These are phyloP conservation scores for Yarrowia alimentaria DNA, from an alignment of 805 yeast genomes.

Conservation along the genomic window DNA sequence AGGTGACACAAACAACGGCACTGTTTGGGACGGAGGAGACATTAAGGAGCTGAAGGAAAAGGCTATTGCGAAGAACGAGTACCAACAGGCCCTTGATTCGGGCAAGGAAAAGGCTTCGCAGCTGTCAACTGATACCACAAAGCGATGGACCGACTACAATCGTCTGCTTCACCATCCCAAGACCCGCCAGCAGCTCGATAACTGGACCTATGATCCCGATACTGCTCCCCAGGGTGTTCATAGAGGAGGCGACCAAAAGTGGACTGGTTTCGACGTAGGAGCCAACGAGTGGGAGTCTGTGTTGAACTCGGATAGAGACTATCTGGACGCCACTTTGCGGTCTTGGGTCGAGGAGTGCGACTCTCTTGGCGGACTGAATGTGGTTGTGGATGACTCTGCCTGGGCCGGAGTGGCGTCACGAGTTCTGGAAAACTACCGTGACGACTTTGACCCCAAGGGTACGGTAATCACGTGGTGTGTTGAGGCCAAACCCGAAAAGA, in stretches of 20 bases:
- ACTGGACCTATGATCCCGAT: slow-evolving; percentile 57
- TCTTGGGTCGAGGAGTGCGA: slow-evolving; percentile 73
- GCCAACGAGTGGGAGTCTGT: slow-evolving; percentile 52
- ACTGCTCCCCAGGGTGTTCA: slow-evolving; percentile 39
- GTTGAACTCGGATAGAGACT: slow-evolving; percentile 42
- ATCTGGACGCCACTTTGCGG: slow-evolving; percentile 63
- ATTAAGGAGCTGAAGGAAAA: slow-evolving; percentile 39
- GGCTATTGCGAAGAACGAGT: slow-evolving; percentile 51
- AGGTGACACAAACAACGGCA: slow-evolving; percentile 21
- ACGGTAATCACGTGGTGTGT: slow-evolving; percentile 51
- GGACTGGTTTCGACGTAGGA: slow-evolving; percentile 50
- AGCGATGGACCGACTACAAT: slow-evolving; percentile 79
- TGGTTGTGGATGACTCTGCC: slow-evolving; percentile 70
- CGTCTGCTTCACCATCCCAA: slow-evolving; percentile 64
- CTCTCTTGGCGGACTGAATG: slow-evolving; percentile 63
- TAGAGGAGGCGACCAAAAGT: slow-evolving; percentile 37
- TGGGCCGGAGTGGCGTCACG: slow-evolving; percentile 78
- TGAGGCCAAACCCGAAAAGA: slow-evolving; percentile 33
- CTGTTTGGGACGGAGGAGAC: slow-evolving; percentile 30
- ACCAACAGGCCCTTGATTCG: slow-evolving; percentile 62
- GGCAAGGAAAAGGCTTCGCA: slow-evolving; percentile 36
- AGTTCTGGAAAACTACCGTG: slow-evolving; percentile 55
- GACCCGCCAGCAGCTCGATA: slow-evolving; percentile 51
- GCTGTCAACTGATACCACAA: slow-evolving; percentile 46
- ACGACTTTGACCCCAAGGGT: slow-evolving; percentile 62